Base-by-base conservation (phyloP, 371 early-diverging fungal species). In the Parasitella parasitica region DNA sequence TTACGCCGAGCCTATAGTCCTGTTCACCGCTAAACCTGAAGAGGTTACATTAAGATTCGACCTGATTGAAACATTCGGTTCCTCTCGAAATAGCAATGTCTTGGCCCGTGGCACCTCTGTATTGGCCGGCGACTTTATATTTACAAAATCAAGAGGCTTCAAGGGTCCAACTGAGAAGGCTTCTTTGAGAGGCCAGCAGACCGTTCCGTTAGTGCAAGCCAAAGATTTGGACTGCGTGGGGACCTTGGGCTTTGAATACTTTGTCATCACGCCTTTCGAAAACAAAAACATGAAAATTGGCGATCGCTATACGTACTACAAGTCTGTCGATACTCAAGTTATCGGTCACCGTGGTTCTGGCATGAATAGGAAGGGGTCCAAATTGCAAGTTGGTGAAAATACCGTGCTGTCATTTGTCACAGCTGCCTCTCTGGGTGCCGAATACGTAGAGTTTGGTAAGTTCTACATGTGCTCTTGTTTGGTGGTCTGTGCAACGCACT, bases 271-370 rank as follows among this genome's bases (percentile, higher is more conserved):
- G 2, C 89, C 91, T 0, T 92, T 89, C 63, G 69, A 69, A 27
- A 88, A 90, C 52, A 70, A 77, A 35, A 83, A 87, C 11, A 76
- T 86, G 77, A 66, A 71, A 0, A 75, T 86, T 24, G 84, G 81
- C 16, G 78, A 83, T 64, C 76, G 84, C 13, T 78, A 86, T 46
- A 84, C 88, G 0, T 89, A 86, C 56, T 88, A 89, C 72, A 85
- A 84, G 57, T 83, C 84, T 1, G 58, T 89, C 7, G 82, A 83
- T 18, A 88, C 89, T 0, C 84, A 86, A 63, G 81, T 94, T 13
- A 91, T 96, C 78, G 99, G 99, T 7, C 99, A 98, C 76, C 92
- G 99, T 50, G 99, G 99, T 15, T 81, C 88, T 16, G 98, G 98
- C n/a, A 91, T 90, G 89, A 95, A 95, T 77, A 71, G 77, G 60